Percentiles rank a stretch among this genome's conserved stretches.
phyloP scores from a whole-genome alignment of 257 asterid species.

The Verbena officinalis region DNA sequence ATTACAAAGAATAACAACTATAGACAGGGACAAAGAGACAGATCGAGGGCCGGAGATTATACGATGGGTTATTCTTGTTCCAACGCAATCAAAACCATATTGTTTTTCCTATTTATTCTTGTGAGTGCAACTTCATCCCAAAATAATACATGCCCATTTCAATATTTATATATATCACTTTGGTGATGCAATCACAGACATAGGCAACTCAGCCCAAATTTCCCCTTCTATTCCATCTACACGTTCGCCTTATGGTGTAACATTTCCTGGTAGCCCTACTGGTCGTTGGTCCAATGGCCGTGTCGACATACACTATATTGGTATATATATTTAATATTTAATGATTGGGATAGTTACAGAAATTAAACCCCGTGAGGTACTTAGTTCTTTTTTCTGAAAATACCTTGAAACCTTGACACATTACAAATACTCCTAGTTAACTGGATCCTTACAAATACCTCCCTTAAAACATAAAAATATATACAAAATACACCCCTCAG shows the following conservation, averaged over 20 bases:
- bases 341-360: too few relatives aligned
- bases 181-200: slow-evolving; percentile 20
- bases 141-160: slow-evolving; percentile 14
- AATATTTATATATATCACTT: slow-evolving; percentile 22
- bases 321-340: slow-evolving; percentile 8
- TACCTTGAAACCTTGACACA: too few relatives aligned
- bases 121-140: neutral
- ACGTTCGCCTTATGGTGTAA: slow-evolving; percentile 40
- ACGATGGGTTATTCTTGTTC: neutral
- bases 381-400: too few relatives aligned
- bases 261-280: slow-evolving; percentile 36
- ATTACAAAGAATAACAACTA: neutral
- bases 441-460: too few relatives aligned
- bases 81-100: slow-evolving; percentile 2
- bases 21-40: too few relatives aligned
- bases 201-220: slow-evolving; percentile 4
- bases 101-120: neutral
- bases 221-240: slow-evolving; percentile 25
- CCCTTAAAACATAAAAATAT: too few relatives aligned
- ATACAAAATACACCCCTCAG: too few relatives aligned
- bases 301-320: slow-evolving; percentile 21
- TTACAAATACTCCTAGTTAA: too few relatives aligned
- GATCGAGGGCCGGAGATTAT: neutral
- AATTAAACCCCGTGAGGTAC: too few relatives aligned
- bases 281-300: slow-evolving; percentile 43